Evolutionary conservation across 306 rosid genomes (phyloP), one percentile per base, ranked within the genome.

Genomic region (Acmispon strigosus): DNA sequence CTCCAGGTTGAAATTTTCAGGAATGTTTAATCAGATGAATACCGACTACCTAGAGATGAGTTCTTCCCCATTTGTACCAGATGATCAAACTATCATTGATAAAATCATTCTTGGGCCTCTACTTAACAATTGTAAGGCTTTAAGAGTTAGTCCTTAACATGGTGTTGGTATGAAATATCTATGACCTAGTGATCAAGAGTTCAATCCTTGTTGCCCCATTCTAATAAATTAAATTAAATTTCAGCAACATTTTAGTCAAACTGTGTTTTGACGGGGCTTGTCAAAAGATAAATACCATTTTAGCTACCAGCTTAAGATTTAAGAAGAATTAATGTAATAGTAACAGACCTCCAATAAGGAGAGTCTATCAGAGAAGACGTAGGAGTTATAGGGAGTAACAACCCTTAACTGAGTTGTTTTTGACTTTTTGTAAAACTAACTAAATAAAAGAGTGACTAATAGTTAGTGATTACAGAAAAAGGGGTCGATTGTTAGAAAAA

Each of bases 111-210:
- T 42, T 17, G 59, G 36, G 37, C 60, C 41, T 53, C 34, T 18
- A 32, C 54, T 42, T 41, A 60, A 41, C 29, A 41, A 39, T 11
- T 18, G 36, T 32, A 27, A 69, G 15, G 37, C n/a, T 49, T 59
- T 59, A 68, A 51, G 48, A 27, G 51, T 69, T 32, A 24, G 72
- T 29, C 61, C 54, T 52, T 62, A 62, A 62, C 72, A 77, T 44
- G 52, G 68, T 62, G 44, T 15, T 44, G 52, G 68, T 62, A 53
- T 15, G 14, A 53, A 43, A 70, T 54, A 62, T 64, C 58, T n/a
- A 73, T 19, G 51, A 29, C 63, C 76, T 42, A 60, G 64, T 29
- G 29, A 39, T 77, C 10, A 42, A 61, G 63, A 60, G 24, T 70
- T 45, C 17, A 48, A 62, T 60, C 73, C 14, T 71, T 45, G 39